Base-by-base conservation (phyloP, 805 yeast species). In the Starmerella cellae region DNA sequence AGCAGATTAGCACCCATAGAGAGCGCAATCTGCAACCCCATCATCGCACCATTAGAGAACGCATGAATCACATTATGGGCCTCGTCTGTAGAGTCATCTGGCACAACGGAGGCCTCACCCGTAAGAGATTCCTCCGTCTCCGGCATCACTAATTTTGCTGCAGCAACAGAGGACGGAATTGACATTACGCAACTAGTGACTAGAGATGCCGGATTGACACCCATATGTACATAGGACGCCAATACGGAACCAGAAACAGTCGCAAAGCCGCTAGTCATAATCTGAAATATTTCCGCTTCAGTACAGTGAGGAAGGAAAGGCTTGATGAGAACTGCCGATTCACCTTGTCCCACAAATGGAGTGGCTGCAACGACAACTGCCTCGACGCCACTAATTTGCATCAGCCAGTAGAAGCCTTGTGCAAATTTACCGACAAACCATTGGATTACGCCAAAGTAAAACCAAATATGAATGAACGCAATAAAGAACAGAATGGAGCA, bases 151-250 rank as follows among this genome's bases (percentile, higher is more conserved):
- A 75, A 63, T 52, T 75, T 75, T 14, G 79, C 70, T 19, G 74
- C 71, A 3, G 79, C 77, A 45, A 75, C 60, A 6, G 78, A 69
- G 30, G 77, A 77, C 5, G 81, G 81, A 55, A 75, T 74, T 2
- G 79, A 74, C 81, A 75, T 75, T 41, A 75, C 76, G 64, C 81
- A 75, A 23, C 78, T 70, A n/a, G 77, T 70, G 16, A 75, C 73
- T 54, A 75, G 64, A 5, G 78, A 79, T 50, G 73, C 77, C 2
- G 80, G 66, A 50, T 71, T 73, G 50, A 75, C 66, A 27, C 81
- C 81, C 57, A 75, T 63, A 3, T 77, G 75, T 45, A 75, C 72
- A 56, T 75, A 75, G 8, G 78, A 70, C 3, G 74, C 79, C 51
- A 75, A 64, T 22, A 74, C 79, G 3, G 78, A 71, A 20, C 81